phyloP scores from a whole-genome alignment of 768 basidiomycete genomes.

The Dendrothele bispora region DNA sequence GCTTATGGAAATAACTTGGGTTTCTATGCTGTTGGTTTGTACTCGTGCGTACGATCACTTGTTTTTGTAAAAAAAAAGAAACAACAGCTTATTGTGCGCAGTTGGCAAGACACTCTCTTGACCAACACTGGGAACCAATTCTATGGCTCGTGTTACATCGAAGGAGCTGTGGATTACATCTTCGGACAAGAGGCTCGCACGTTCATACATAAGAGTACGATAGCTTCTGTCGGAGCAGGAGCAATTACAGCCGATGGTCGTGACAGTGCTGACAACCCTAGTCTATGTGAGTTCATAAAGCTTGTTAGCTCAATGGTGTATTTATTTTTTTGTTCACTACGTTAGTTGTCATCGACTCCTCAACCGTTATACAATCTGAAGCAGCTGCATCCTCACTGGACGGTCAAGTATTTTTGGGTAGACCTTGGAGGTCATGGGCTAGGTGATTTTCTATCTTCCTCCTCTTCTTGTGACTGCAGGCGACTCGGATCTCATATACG shows the following conservation, averaged over 20 bases:
- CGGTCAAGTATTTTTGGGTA: conserved; percentile 2
- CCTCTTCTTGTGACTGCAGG: background rate
- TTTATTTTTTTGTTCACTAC: background rate
- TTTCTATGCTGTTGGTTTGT: conserved; percentile 23
- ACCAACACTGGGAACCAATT: conserved; percentile 22
- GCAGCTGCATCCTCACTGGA: background rate
- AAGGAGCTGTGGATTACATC: conserved; percentile 26
- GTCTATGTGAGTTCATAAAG: conserved; percentile 17
- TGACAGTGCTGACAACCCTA: conserved; percentile 11
- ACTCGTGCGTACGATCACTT: conserved; percentile 7
- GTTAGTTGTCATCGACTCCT: conserved; percentile 11
- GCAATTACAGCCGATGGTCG: conserved; percentile 21
- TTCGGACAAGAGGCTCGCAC: conserved; percentile 21
- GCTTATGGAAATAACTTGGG: conserved; percentile 22
- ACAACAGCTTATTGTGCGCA: background rate
- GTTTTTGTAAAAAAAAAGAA: no score
- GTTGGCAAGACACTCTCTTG: conserved; percentile 24
- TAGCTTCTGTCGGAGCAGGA: conserved; percentile 17
- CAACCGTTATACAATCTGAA: background rate
- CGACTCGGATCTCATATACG: no score
- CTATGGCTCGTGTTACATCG: conserved; percentile 21
- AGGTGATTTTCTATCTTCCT: background rate
- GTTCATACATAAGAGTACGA: conserved; percentile 18
- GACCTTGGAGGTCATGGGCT: conserved; percentile 5
- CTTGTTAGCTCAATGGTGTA: no score